Evolutionary conservation across 1,139 yeast genomes (phyloP).

Genomic region (Diutina neorugosa): DNA sequence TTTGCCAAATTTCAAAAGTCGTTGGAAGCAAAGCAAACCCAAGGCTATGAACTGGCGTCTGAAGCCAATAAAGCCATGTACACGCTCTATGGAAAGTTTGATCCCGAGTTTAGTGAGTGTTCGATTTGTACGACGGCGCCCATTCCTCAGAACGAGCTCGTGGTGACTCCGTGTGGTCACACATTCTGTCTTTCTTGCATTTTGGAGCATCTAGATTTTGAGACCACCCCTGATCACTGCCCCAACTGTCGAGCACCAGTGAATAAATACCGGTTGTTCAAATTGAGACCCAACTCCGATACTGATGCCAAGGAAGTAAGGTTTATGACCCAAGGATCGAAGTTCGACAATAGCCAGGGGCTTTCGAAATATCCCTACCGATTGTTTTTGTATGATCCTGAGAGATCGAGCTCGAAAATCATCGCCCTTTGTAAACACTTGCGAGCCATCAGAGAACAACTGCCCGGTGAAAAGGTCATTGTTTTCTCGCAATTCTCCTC

Average conservation of each 20-base stretch:
- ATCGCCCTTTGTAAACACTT: slow-evolving; percentile 57
- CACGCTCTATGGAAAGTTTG: slow-evolving; percentile 12
- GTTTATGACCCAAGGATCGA: slow-evolving; percentile 18
- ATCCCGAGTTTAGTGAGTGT: slow-evolving; percentile 55
- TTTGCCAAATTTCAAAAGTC: slow-evolving; percentile 9
- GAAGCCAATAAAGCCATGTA: slow-evolving; percentile 20
- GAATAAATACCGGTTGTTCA: slow-evolving; percentile 31
- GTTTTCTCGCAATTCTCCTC: slow-evolving; percentile 89
- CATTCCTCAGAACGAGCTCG: slow-evolving; percentile 42
- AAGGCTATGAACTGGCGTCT: slow-evolving; percentile 18
- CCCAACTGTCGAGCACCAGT: slow-evolving; percentile 47
- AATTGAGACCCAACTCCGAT: slow-evolving; percentile 15
- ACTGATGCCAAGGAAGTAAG: slow-evolving; percentile 21
- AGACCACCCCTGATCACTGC: slow-evolving; percentile 30
- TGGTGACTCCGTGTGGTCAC: slow-evolving; percentile 75
- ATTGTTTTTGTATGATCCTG: slow-evolving; percentile 35
- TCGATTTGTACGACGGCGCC: slow-evolving; percentile 69
- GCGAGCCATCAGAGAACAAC: slow-evolving; percentile 36
- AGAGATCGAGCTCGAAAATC: slow-evolving; percentile 57
- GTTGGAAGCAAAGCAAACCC: slow-evolving; percentile 11
- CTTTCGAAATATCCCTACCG: slow-evolving; percentile 15
- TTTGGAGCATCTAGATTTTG: slow-evolving; percentile 53
- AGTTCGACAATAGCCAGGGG: slow-evolving; percentile 7
- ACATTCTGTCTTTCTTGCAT: slow-evolving; percentile 65
- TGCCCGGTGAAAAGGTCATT: slow-evolving; percentile 62